Base-by-base conservation (phyloP, 2,329 filamentous ascomycete genomes). In the Curvularia lunata region DNA sequence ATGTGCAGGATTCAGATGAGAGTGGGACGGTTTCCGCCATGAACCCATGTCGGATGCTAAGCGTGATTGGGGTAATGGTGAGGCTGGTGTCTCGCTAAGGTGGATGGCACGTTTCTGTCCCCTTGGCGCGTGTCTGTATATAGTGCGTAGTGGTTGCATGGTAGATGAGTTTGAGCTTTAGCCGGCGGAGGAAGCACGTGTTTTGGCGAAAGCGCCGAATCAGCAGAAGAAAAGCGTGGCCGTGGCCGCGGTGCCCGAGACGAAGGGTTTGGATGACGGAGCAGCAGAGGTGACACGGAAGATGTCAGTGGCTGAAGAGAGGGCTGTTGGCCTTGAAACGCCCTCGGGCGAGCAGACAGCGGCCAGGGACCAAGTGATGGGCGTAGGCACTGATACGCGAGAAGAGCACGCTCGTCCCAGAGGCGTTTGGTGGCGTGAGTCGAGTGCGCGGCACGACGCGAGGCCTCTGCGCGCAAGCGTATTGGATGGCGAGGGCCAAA, bases 311-410 rank as follows among this genome's bases (percentile, higher is more conserved):
- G 59, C 59, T 59, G 52, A 21, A 9, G 8, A 18, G 34, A 25
- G 43, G 23, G 27, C 25, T 66, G 62, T 60, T 59, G 63, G 66
- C 63, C 66, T 68, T 59, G 70, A 68, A 65, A 62, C 62, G 59
- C 59, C 52, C 32, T 19, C 27, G 34, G 46, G 42, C 27, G 52
- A 47, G 38, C 58, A 57, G 52, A 25, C 32, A 12, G 34, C 41
- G 25, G 40, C 30, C 18, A 37, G 32, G 30, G 23, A 42, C 28
- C n/a, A 19, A 37, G 21, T 43, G 38, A 21, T 18, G 30, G 38
- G 9, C 23, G 34, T 52, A n/a, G n/a, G 25, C 41, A 43, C 27
- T 58, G 41, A 40, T 48, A 41, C 19, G 40, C 18, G 46, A 48
- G 32, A 19, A 21, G 48, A 40, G 54, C 32, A 42, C 25, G 47